These are phyloP conservation scores for Nannizzia gypsea DNA, from an alignment of 2,329 filamentous ascomycete genomes.

Conservation along the genomic window DNA sequence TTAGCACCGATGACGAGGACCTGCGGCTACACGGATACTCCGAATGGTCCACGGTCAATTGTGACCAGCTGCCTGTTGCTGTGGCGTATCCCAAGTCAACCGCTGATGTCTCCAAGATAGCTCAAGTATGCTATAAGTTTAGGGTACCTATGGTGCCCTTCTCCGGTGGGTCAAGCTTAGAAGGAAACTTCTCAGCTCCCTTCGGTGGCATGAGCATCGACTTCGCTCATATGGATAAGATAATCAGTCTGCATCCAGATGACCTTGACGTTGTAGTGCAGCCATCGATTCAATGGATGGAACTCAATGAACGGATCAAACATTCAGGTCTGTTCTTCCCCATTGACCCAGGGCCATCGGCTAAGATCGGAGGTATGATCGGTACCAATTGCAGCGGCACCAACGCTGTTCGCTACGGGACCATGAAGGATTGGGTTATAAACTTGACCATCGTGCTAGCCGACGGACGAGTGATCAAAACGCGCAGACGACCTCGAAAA, in stretches of 20 bases:
- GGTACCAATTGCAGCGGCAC: slow-evolving; percentile 56
- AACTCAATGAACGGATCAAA: slow-evolving; percentile 64
- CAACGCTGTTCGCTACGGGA: slow-evolving; percentile 54
- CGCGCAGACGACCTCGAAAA: slow-evolving; percentile 53
- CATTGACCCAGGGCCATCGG: slow-evolving; percentile 66
- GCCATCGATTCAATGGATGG: slow-evolving; percentile 85
- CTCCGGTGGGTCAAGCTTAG: slow-evolving; percentile 73
- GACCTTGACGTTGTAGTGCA: slow-evolving; percentile 93
- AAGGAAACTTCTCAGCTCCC: slow-evolving; percentile 81
- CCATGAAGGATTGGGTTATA: slow-evolving; percentile 66
- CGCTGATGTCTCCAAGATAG: slow-evolving; percentile 52
- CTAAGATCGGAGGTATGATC: slow-evolving; percentile 49
- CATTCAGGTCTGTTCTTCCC: slow-evolving; percentile 76
- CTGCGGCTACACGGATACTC: slow-evolving; percentile 55
- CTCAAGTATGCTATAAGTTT: slow-evolving; percentile 63
- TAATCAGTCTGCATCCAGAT: slow-evolving; percentile 65
- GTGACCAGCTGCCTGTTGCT: slow-evolving; percentile 50
- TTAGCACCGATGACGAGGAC: slow-evolving; percentile 54
- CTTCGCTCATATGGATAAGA: slow-evolving; percentile 75
- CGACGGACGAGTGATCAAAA: slow-evolving; percentile 58
- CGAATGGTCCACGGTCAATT: slow-evolving; percentile 60
- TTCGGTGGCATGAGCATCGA: slow-evolving; percentile 82
- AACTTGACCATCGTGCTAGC: slow-evolving; percentile 60
- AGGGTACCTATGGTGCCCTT: slow-evolving; percentile 76
- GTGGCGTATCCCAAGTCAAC: slow-evolving; percentile 54